Conservation (phyloP, 441 rosid genomes). For the Hura crepitans region DNA sequence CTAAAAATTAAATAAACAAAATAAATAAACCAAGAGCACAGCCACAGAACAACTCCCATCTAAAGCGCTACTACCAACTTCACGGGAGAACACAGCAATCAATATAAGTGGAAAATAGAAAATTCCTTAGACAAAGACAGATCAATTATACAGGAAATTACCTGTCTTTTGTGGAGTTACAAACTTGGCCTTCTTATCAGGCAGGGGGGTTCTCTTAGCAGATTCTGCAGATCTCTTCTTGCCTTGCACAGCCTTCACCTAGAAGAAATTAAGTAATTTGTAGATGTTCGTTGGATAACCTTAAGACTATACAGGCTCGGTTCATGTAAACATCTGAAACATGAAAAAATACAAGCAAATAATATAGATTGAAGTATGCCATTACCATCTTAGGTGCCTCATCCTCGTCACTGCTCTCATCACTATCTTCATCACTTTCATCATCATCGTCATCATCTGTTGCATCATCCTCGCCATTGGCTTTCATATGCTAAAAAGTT, state of each 20-base stretch:
- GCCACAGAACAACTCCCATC: slow-evolving; percentile 1
- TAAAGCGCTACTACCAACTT: not conserved
- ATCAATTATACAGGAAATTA: slow-evolving; percentile 13
- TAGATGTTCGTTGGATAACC: not conserved
- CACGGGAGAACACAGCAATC: not conserved
- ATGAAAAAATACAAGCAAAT: not conserved
- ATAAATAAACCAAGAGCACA: not conserved
- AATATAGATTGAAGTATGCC: not conserved
- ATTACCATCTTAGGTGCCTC: slow-evolving; percentile 44
- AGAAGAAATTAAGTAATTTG: slow-evolving; percentile 9
- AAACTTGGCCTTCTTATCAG: slow-evolving; percentile 62
- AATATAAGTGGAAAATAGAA: not conserved
- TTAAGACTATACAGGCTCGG: not conserved
- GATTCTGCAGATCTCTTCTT: slow-evolving; percentile 68
- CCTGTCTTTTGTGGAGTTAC: slow-evolving; percentile 67
- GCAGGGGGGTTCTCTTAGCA: slow-evolving; percentile 35
- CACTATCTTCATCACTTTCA: slow-evolving; percentile 42
- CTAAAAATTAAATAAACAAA: not conserved
- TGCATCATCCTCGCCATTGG: slow-evolving; percentile 28
- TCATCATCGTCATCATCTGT: slow-evolving; percentile 31
- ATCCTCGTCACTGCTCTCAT: slow-evolving; percentile 28
- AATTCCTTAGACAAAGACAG: not conserved
- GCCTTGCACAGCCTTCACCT: slow-evolving; percentile 40
- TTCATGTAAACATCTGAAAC: not conserved
- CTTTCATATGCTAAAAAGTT: slow-evolving; percentile 25